Base-by-base conservation (phyloP, 495 filamentous ascomycete species). In the Daldinia bambusicola region DNA sequence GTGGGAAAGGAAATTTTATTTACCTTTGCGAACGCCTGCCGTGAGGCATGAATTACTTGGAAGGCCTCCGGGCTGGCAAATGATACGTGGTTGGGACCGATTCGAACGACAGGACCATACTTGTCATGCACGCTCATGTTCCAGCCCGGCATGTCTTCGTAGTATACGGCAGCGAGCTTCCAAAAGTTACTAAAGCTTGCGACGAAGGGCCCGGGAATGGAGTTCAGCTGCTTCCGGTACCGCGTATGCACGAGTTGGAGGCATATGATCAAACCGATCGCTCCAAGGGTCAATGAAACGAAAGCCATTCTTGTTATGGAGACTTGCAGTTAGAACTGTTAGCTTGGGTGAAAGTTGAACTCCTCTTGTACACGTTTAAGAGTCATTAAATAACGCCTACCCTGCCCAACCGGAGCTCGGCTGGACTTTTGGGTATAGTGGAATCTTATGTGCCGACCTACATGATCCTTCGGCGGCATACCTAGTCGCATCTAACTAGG, bases 51-150 rank as follows among this genome's bases (percentile, higher is more conserved):
- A 36, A 73, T 64, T 9, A 57, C 36, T 7, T 55, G 55, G n/a
- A 73, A 43, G 20, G 70, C 70, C 4, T 70, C 57, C n/a, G 70
- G 60, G 2, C 61, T 66, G 2, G 70, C 43, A 31, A 52, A 50
- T 9, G 77, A 77, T 5, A 79, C 37, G 41, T 79, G 74, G 22
- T 67, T 71, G 9, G 77, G 77, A 0, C 75, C 75, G 16, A 78
- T 74, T 1, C 77, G 70, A 6, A 79, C 74, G 10, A 76, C 59
- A 4, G 75, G 63, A 6, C 77, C 71, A 30, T 69, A 72, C 10
- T 72, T 65, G 37, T 65, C 50, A 50, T 72, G 65, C 34, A 65
- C 38, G 4, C 16, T 37, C 20, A 52, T 36, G 55, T 68, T 72
- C 41, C 31, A 43, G 1, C 38, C 20, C 16, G 40, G 64, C 70